These are phyloP conservation scores for Simmondsia chinensis DNA, from an alignment of 148 eudicot species.

Conservation along the genomic window DNA sequence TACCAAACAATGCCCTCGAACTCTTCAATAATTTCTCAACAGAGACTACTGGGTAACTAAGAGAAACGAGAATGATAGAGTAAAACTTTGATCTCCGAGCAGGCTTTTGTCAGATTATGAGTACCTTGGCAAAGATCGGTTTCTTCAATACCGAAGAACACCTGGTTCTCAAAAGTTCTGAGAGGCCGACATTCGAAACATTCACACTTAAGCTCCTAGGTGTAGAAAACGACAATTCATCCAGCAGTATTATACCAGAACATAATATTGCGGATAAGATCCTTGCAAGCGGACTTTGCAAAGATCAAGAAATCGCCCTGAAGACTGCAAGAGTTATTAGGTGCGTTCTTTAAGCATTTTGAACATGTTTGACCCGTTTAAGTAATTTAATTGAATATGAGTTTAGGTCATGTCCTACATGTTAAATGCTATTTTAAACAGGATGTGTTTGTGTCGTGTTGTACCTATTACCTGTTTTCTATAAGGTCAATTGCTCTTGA, in stretches of 20 bases:
- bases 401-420: no score
- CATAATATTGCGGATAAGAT: constrained; percentile 50
- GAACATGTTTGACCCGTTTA: neutral
- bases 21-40: no score
- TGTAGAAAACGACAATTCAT: constrained; percentile 14
- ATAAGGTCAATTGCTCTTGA: no score
- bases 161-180: constrained; percentile 28
- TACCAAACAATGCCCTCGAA: no score
- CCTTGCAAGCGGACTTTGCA: constrained; percentile 43
- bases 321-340: constrained; percentile 77
- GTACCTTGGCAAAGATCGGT: constrained; percentile 70
- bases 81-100: constrained; percentile 9
- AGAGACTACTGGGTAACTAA: no score
- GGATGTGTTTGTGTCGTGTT: no score
- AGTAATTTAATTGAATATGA: neutral
- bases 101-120: constrained; percentile 93
- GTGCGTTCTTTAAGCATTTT: constrained; percentile 27
- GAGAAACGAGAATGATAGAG: no score
- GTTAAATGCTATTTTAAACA: no score
- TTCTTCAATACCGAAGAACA: constrained; percentile 48
- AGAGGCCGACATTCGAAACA: constrained; percentile 45
- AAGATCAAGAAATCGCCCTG: constrained; percentile 43
- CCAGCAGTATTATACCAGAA: constrained; percentile 25
- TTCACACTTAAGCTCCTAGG: constrained; percentile 58
- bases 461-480: no score